Evolutionary conservation across 371 early-diverging fungal species (phyloP).

Genomic region (Caulochytrium protostelioides): DNA sequence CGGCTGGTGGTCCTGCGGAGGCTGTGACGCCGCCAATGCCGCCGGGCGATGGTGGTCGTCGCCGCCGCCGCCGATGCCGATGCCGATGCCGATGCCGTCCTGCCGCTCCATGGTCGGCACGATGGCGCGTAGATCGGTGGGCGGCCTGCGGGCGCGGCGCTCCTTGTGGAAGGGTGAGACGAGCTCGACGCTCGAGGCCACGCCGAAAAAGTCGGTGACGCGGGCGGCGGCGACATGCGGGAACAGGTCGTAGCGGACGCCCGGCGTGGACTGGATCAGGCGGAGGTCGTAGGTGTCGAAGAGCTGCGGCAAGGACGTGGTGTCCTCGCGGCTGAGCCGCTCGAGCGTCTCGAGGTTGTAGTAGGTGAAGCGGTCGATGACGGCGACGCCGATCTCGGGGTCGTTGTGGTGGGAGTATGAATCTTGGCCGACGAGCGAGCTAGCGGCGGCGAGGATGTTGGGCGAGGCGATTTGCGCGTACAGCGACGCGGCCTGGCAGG

Average conservation of each 20-base stretch:
- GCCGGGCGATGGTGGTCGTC: too few species aligned
- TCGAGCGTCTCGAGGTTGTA: conserved; percentile 76
- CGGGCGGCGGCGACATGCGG: conserved; percentile 25
- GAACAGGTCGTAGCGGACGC: conserved; percentile 61
- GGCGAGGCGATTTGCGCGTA: conserved; percentile 73
- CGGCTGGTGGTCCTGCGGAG: too few species aligned
- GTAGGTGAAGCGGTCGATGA: conserved; percentile 90
- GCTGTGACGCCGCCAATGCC: too few species aligned
- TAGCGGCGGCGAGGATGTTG: conserved; percentile 74
- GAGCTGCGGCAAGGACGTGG: conserved; percentile 48
- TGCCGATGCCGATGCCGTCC: too few species aligned
- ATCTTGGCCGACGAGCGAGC: conserved; percentile 59
- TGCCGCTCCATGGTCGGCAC: too few species aligned
- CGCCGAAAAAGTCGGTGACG: conserved; percentile 86
- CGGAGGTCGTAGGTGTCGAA: conserved; percentile 51
- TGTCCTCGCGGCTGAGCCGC: conserved; percentile 51
- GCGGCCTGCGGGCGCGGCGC: too few species aligned
- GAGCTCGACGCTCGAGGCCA: conserved; percentile 67
- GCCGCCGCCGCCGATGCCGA: too few species aligned
- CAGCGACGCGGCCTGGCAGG: conserved; percentile 93
- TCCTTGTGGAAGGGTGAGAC: too few species aligned
- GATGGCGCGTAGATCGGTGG: too few species aligned
- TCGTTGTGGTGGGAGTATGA: conserved; percentile 90
- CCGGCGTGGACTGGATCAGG: conserved; percentile 54
- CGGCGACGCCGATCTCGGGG: conserved; percentile 76